These are phyloP conservation scores for Emergomyces pasteurianus DNA, from an alignment of 2,329 filamentous ascomycete genomes.

Conservation along the genomic window DNA sequence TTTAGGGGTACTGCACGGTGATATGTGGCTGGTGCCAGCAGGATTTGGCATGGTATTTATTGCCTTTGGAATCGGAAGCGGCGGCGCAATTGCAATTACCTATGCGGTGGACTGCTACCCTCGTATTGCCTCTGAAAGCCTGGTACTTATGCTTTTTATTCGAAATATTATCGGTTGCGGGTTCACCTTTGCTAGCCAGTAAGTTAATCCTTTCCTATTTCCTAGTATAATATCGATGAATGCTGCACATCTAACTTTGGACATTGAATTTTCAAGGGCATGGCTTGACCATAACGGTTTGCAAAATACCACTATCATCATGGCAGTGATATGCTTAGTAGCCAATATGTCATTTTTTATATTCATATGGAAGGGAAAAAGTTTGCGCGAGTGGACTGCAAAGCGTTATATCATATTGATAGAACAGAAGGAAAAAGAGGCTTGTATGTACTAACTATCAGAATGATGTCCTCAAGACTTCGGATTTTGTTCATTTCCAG, in stretches of 20 bases:
- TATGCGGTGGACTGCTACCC: constrained; percentile 20
- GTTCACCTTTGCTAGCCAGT: constrained; percentile 23
- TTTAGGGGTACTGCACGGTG: constrained; percentile 16
- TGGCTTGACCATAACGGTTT: constrained; percentile 23
- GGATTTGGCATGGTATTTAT: constrained; percentile 19
- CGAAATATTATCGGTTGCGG: constrained; percentile 27
- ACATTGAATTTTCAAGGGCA: constrained; percentile 10
- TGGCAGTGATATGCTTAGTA: constrained; percentile 17
- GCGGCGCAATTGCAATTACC: constrained; percentile 15
- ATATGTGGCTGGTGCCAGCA: constrained; percentile 19
- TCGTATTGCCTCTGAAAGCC: constrained; percentile 16
- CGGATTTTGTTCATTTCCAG: too few relatives aligned
- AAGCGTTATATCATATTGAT: constrained; percentile 6
- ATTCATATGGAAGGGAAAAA: constrained; percentile 10
- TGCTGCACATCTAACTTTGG: not conserved
- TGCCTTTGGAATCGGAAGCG: constrained; percentile 17
- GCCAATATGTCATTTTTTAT: constrained; percentile 9
- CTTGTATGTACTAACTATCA: not conserved
- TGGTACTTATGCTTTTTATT: constrained; percentile 27
- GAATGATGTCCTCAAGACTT: not conserved
- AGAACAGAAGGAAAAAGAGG: constrained; percentile 5
- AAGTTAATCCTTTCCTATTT: not conserved
- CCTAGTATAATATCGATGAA: not conserved
- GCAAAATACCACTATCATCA: constrained; percentile 24
- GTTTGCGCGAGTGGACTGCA: constrained; percentile 9